phyloP scores from a whole-genome alignment of 1,139 yeast genomes.

The Lodderomyces oxycetoniae region DNA sequence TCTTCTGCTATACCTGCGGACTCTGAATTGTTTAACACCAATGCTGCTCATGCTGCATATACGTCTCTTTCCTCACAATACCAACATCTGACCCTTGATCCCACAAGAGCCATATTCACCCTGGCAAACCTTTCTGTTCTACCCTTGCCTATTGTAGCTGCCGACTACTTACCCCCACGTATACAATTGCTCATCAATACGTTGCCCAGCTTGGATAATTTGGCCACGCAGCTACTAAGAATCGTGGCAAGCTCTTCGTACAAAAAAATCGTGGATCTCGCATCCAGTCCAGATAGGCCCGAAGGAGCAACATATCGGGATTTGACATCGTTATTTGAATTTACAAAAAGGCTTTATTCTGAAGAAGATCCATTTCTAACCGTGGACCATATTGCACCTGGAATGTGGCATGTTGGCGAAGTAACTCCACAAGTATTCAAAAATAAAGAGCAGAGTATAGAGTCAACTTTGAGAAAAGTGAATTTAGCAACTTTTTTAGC shows the following conservation, averaged over 20 bases:
- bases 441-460: slow-evolving; percentile 61
- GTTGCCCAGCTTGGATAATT: slow-evolving; percentile 67
- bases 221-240: slow-evolving; percentile 69
- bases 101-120: slow-evolving; percentile 28
- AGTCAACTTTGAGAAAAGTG: slow-evolving; percentile 71
- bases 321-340: slow-evolving; percentile 70
- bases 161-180: slow-evolving; percentile 53
- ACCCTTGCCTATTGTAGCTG: slow-evolving; percentile 54
- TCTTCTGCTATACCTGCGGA: slow-evolving; percentile 30
- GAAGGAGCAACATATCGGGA: slow-evolving; percentile 74
- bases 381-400: slow-evolving; percentile 58
- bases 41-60: slow-evolving; percentile 41
- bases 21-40: slow-evolving; percentile 41
- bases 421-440: slow-evolving; percentile 53
- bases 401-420: slow-evolving; percentile 63
- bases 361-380: slow-evolving; percentile 65
- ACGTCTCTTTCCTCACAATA: slow-evolving; percentile 36
- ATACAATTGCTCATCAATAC: slow-evolving; percentile 60
- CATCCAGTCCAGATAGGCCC: slow-evolving; percentile 66
- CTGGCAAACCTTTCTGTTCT: slow-evolving; percentile 56
- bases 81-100: slow-evolving; percentile 6
- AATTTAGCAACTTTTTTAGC: slow-evolving; percentile 83
- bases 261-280: slow-evolving; percentile 67
- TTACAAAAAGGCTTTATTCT: slow-evolving; percentile 59
- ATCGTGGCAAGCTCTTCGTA: slow-evolving; percentile 67